Base-by-base conservation (phyloP, 1,139 yeast genomes). In the Suhomyces anneliseae region DNA sequence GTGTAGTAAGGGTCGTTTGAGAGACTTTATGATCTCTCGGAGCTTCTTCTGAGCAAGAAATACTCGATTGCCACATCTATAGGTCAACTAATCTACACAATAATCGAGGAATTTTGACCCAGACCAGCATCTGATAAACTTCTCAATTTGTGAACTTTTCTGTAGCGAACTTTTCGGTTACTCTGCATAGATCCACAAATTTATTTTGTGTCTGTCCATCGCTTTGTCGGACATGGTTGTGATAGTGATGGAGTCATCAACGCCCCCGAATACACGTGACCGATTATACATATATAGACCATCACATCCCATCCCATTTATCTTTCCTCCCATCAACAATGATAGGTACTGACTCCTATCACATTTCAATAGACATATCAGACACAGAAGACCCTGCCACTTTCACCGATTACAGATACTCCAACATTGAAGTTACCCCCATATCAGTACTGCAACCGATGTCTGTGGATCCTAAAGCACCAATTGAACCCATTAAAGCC, bases 401-500 rank as follows among this genome's bases (percentile, higher is more conserved):
- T 3, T n/a, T n/a, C 8, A 14, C 44, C 31, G 77, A 73, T 49
- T 73, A 73, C 56, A 54, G 79, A 50, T 49, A 54, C 46, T 70
- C 79, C 6, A 49, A 52, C 10, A 57, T 75, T 38, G 58, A 62
- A 38, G 57, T 72, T 27, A 65, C 69, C 8, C 59, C 64, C 10
- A 38, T 47, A 1, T 64, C 72, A 40, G 70, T 70, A 46, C 50
- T 45, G 4, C 8, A 38, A 7, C 31, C 34, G n/a, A 46, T 49
- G 51, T 34, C 45, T 14, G 24, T 45, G 19, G 45, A 42, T 10
- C 42, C 41, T 53, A 59, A 63, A 35, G 85, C 78, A 59, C 85
- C 83, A 2, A 62, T 85, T 29, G 85, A 78, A 60, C 85, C 83
- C 3, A 62, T 85, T 27, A 76, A 70, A 54, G 87, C 86, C 10